Conservation (phyloP, 164 flowering plant genomes). For the Liquidambar formosana region DNA sequence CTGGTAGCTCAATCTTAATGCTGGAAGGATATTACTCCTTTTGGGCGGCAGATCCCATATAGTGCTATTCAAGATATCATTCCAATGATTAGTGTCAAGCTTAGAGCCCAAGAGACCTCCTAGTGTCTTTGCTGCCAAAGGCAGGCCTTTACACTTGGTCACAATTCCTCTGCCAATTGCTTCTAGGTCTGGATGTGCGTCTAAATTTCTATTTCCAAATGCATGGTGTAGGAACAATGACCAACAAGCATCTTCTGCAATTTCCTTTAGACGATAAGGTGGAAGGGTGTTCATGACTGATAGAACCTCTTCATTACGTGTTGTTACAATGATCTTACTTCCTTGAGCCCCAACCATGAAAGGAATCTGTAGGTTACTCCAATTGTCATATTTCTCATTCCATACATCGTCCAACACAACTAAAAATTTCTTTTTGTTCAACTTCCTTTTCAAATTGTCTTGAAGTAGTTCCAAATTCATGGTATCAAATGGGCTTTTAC, state of each 20-base stretch:
- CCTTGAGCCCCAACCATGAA: constrained; percentile 20
- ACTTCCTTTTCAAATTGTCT: constrained; percentile 8
- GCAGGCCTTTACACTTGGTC: constrained; percentile 31
- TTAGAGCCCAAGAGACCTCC: constrained; percentile 15
- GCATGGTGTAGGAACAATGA: constrained; percentile 26
- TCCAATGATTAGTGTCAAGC: constrained; percentile 16
- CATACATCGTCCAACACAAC: constrained; percentile 38
- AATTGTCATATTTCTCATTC: no score
- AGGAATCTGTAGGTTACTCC: constrained; percentile 23
- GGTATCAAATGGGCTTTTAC: no score
- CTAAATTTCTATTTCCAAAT: background rate
- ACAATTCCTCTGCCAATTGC: constrained; percentile 24
- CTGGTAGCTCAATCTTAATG: no score
- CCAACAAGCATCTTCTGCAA: constrained; percentile 29
- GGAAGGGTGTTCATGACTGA: constrained; percentile 3
- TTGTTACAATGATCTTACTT: constrained; percentile 36
- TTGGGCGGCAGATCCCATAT: constrained; percentile 19
- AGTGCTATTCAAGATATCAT: constrained; percentile 13
- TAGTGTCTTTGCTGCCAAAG: no score
- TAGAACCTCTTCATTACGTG: constrained; percentile 23
- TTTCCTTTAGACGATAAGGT: background rate
- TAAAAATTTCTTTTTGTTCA: constrained; percentile 24
- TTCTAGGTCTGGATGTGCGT: background rate
- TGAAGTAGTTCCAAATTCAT: no score
- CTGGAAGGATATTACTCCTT: constrained; percentile 13